Evolutionary conservation across 2,329 filamentous ascomycete species (phyloP).

Genomic region (Cladosporium austrohemisphaericum): DNA sequence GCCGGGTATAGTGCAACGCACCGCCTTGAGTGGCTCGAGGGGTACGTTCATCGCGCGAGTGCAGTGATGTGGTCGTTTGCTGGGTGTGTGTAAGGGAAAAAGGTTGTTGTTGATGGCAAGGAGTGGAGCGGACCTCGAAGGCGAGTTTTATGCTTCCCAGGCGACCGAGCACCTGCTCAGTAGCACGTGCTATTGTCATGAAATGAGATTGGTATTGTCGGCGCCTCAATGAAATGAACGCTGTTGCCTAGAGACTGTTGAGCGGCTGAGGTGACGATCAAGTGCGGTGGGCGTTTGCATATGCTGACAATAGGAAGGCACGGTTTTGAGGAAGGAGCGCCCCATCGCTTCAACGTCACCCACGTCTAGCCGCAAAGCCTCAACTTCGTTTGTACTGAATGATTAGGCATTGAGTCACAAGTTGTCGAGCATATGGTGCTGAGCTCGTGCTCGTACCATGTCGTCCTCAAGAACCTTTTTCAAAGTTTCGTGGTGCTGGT

Average conservation of each 20-base stretch:
- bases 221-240: background rate
- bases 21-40: background rate
- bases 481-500: no score
- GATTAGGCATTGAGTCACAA: no score
- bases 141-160: no score
- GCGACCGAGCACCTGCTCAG: no score
- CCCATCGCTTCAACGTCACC: no score
- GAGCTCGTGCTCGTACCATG: no score
- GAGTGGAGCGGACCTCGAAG: background rate
- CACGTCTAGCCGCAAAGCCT: no score
- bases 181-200: slow-evolving; percentile 1
- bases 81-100: background rate
- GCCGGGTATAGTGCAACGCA: slow-evolving; percentile 40
- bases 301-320: background rate
- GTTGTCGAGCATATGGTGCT: no score
- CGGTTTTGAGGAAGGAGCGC: background rate
- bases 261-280: background rate
- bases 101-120: background rate
- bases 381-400: no score
- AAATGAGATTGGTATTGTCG: background rate
- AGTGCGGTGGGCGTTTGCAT: background rate
- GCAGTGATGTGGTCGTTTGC: background rate
- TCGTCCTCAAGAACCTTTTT: no score
- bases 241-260: no score
- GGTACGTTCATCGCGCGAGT: background rate